Evolutionary conservation across 2,329 filamentous ascomycete genomes (phyloP), one percentile per base, ranked within the genome.

Genomic region (Beauveria rudraprayagi): DNA sequence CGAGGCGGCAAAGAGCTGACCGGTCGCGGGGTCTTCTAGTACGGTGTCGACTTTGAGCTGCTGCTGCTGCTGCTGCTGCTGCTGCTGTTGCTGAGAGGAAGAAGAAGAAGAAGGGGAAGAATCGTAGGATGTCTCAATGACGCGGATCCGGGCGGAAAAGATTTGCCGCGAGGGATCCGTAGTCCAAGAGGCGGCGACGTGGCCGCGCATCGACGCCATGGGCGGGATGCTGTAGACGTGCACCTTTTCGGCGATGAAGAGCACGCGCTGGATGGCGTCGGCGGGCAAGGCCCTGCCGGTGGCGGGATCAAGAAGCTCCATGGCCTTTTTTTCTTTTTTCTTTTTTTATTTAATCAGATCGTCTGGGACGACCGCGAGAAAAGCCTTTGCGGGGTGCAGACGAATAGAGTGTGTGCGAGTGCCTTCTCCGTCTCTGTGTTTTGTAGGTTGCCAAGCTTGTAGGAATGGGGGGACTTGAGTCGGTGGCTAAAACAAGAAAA

Each of bases 221-320:
- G 91, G 91, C 19, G 91, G 91, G 72, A 95, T 92, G 70, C 88
- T 86, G 81, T 96, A 96, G 78, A 96, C 83, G 78, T 95, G 90
- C 65, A 94, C 88, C 65, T 82, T 79, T 68, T 81, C 78, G 65
- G 87, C 84, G 72, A 92, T 78, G 82, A 91, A 92, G 72, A 95
- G 87, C 71, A 94, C 80, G 72, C 91, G 87, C 75, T 94, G 90
- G 75, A 95, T 93, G 68, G 91, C 88, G 70, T 90, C 89, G 57
- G 84, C 72, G 61, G 89, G 87, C 66, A 91, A 82, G 65, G 86
- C 74, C 40, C 76, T 77, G 67, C 87, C 87, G 24, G 89, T 93
- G 61, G 86, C 80, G 57, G 89, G 89, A 75, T 94, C 89, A 70
- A 85, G 77, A 60, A 80, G 76, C 68, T 85, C 80, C 86, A 89